Percentiles rank a stretch among this genome's conserved stretches.
Conservation (phyloP, 805 yeast species). For the Pichia sporocuriosa region DNA sequence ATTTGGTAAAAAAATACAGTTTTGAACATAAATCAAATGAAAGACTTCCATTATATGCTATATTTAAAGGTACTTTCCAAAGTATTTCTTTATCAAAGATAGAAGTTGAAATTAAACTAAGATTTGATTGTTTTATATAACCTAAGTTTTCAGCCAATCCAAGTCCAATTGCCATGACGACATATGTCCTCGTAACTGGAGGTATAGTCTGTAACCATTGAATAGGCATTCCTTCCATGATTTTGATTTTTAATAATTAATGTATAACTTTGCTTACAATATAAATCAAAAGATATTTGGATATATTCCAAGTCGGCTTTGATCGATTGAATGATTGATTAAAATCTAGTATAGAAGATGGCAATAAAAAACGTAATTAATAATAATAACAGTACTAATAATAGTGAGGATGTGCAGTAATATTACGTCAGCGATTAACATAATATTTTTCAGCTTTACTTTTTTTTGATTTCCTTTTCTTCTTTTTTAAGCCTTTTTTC, state of each 20-base stretch:
- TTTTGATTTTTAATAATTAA: slow-evolving; percentile 10
- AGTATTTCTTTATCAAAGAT: slow-evolving; percentile 18
- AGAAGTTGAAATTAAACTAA: not conserved
- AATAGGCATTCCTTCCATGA: slow-evolving; percentile 33
- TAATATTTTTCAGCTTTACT: no score
- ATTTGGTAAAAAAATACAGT: slow-evolving; percentile 32
- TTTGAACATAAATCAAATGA: slow-evolving; percentile 31
- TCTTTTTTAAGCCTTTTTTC: no score
- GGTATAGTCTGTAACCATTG: slow-evolving; percentile 40
- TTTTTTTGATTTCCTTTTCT: no score
- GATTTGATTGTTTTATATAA: slow-evolving; percentile 25
- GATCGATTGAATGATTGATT: no score
- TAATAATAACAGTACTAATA: no score
- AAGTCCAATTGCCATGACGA: slow-evolving; percentile 28
- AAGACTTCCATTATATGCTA: slow-evolving; percentile 36
- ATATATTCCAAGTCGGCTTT: no score
- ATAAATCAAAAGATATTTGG: no score
- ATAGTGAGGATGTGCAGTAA: no score
- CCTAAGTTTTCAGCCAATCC: slow-evolving; percentile 31
- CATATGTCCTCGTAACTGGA: slow-evolving; percentile 38
- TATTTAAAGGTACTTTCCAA: slow-evolving; percentile 32
- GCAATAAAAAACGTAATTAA: no score
- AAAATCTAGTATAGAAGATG: no score
- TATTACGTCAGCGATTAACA: no score
- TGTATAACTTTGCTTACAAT: no score